Base-by-base conservation (phyloP, 2,329 filamentous ascomycete genomes). In the Cladosporium velox region DNA sequence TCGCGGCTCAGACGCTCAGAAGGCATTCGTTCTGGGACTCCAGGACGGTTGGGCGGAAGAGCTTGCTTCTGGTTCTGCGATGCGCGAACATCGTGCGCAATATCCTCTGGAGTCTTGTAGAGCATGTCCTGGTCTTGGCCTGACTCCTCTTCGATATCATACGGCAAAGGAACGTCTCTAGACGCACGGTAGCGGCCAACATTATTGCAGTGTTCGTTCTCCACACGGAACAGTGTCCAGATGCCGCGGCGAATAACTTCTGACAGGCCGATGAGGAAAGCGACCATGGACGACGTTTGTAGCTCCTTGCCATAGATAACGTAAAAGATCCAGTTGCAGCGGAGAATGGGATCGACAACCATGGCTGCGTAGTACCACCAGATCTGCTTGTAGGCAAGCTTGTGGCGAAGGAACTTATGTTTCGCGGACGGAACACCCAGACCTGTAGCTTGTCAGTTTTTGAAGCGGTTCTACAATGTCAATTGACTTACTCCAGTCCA, bases 151-250 rank as follows among this genome's bases (percentile, higher is more conserved):
- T 78, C 72, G 15, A 86, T 59, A 14, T 87, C 84, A 76, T 97
- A 98, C 0, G 94, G 94, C 0, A 98, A 83, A 0, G 92, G 92
- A 0, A 96, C 86, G 73, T 97, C 93, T 65, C 94, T 86, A 2
- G 90, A 92, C 4, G 95, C 95, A 70, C 96, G 93, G 84, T 96
- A 96, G 70, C 92, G 88, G 21, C 88, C 87, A 2, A 99, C 94
- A 60, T 97, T 97, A 65, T 90, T 89, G 79, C 93, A 97, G 79
- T 99, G 95, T 74, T 99, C 95, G 77, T 99, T 99, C 78, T 99
- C 95, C 30, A 99, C 93, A 49, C 95, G 91, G 77, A 99, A 91
- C 4, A 98, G 83, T 0, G 90, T 89, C 95, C 95, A 99, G 75
- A 97, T 87, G 68, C 92, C 93, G 75, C 95, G 84, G 35, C 95